phyloP scores from a whole-genome alignment of 2,329 filamentous ascomycete genomes.

The Cordyceps militaris region DNA sequence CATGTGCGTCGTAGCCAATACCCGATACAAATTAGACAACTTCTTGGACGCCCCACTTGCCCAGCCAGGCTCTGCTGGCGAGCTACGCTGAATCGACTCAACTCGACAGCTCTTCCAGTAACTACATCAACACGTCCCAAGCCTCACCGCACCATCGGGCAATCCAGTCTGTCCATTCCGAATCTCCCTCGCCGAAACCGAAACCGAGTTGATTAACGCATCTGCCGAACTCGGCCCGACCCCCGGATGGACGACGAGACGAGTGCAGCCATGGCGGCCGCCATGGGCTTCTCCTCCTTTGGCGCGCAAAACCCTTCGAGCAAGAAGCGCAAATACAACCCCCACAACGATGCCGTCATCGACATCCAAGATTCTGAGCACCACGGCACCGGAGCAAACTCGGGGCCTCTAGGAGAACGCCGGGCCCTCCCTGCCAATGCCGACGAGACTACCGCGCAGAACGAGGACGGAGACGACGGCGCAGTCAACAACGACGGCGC shows the following conservation, averaged over 20 bases:
- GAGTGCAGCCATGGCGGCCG: slow-evolving; percentile 52
- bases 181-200: too few species aligned
- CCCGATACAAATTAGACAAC: background rate
- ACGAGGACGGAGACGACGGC: slow-evolving; percentile 21
- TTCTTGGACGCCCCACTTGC: background rate
- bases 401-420: slow-evolving; percentile 26
- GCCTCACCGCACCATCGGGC: slow-evolving; percentile 2
- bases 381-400: slow-evolving; percentile 30
- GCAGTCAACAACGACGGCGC: slow-evolving; percentile 2
- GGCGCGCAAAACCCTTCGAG: slow-evolving; percentile 45
- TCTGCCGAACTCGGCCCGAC: too few species aligned
- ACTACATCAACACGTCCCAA: background rate
- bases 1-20: too few species aligned
- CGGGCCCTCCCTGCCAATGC: slow-evolving; percentile 24
- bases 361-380: slow-evolving; percentile 21
- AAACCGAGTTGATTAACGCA: too few species aligned
- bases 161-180: too few species aligned
- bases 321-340: slow-evolving; percentile 63
- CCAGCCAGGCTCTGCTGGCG: background rate
- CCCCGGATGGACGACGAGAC: slow-evolving; percentile 17
- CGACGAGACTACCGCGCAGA: slow-evolving; percentile 41
- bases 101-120: background rate
- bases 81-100: background rate
- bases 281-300: slow-evolving; percentile 70
- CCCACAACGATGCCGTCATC: slow-evolving; percentile 41